Evolutionary conservation across 225 moss, liverwort and hornwort species (phyloP).

Genomic region (Bryoerythrophyllum caledonicum): DNA sequence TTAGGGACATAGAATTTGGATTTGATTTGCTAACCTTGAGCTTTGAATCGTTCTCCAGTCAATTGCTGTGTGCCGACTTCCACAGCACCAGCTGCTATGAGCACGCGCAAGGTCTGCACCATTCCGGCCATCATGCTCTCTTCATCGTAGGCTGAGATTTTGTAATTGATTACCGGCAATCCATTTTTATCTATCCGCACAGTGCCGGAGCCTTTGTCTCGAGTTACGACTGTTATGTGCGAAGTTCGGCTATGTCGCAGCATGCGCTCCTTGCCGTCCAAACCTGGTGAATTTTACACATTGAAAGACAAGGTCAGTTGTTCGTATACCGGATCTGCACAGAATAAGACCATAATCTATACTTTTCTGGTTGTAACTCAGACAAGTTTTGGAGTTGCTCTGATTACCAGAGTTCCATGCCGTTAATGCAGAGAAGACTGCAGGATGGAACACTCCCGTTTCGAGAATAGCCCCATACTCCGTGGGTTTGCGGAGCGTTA

Average conservation of each 20-base stretch:
- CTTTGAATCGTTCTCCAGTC: constrained; percentile 61
- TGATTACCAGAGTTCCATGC: no score
- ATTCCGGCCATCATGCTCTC: constrained; percentile 44
- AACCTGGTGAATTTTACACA: no score
- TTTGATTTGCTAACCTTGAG: no score
- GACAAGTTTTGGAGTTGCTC: no score
- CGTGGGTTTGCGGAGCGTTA: constrained; percentile 40
- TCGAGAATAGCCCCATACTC: constrained; percentile 73
- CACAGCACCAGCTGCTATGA: constrained; percentile 78
- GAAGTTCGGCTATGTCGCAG: constrained; percentile 55
- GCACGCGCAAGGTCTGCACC: constrained; percentile 53
- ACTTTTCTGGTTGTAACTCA: no score
- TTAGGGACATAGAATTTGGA: no score
- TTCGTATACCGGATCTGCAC: no score
- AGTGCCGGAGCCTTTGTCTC: constrained; percentile 63
- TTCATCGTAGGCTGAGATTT: constrained; percentile 44
- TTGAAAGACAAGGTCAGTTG: no score
- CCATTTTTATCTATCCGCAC: constrained; percentile 35
- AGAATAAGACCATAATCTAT: no score
- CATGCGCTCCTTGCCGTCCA: constrained; percentile 57
- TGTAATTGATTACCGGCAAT: constrained; percentile 29
- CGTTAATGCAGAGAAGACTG: constrained; percentile 44
- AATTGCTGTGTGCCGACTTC: constrained; percentile 71
- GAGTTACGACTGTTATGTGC: constrained; percentile 52
- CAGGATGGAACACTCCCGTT: constrained; percentile 70